Percentiles rank a stretch among this genome's conserved stretches.
These are phyloP conservation scores for Melanomma pulvis-pyrius DNA, from an alignment of 495 filamentous ascomycete species.

Conservation along the genomic window DNA sequence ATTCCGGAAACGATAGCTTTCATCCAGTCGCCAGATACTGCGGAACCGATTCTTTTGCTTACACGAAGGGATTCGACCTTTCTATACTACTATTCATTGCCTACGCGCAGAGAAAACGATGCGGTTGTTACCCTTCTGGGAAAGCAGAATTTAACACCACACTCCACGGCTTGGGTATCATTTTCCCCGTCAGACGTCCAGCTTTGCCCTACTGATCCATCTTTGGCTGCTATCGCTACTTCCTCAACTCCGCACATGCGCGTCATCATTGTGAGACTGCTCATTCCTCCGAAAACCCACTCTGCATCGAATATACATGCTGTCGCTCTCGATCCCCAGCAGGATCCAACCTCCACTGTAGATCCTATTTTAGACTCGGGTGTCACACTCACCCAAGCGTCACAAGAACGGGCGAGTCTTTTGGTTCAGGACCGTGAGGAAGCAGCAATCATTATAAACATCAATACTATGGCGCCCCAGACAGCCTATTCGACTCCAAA, in stretches of 20 bases:
- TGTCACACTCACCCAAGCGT: slow-evolving; percentile 48
- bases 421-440: slow-evolving; percentile 60
- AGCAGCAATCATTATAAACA: slow-evolving; percentile 61
- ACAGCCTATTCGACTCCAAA: slow-evolving; percentile 69
- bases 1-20: slow-evolving; percentile 68
- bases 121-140: slow-evolving; percentile 45
- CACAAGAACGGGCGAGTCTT: slow-evolving; percentile 55
- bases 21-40: slow-evolving; percentile 52
- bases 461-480: slow-evolving; percentile 66
- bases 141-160: slow-evolving; percentile 64
- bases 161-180: slow-evolving; percentile 65
- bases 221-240: slow-evolving; percentile 63
- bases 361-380: background rate
- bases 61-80: slow-evolving; percentile 64
- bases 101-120: background rate
- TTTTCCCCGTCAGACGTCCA: slow-evolving; percentile 65
- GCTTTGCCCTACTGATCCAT: slow-evolving; percentile 57
- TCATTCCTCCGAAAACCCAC: slow-evolving; percentile 50
- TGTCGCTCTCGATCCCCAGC: background rate
- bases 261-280: slow-evolving; percentile 62
- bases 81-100: slow-evolving; percentile 62
- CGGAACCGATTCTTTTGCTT: slow-evolving; percentile 55
- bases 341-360: background rate
- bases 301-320: background rate
- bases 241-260: slow-evolving; percentile 68